Evolutionary conservation across 1,139 yeast species (phyloP), one percentile per base, ranked within the genome.

Genomic region (Nakaseomyces nivariensis): DNA sequence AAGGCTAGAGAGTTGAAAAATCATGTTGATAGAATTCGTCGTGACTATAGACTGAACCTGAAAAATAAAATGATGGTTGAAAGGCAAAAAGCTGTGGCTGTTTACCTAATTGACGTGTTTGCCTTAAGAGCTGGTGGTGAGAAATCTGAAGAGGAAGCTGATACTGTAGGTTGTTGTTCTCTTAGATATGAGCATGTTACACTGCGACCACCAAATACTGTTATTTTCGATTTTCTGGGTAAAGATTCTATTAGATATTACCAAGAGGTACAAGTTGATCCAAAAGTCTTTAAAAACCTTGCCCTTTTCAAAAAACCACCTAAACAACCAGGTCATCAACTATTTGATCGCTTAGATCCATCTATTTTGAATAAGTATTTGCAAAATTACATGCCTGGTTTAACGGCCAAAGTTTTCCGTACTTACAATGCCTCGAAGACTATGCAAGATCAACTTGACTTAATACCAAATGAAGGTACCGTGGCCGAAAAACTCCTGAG

Each of bases 111-210:
- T 63, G 98, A 92, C 71, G 80, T 83, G n/a, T 83, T 89, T 64
- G 97, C 97, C 0, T 76, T 92, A 55, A 86, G 97, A 84, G 97
- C 97, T 0, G 97, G 97, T 65, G 97, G 97, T 59, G 97, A 92
- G 69, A 90, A 90, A 67, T 87, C 94, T 17, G 97, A 90, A 8
- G 97, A 92, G 61, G 97, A 90, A 65, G 97, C 97, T 2, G 98
- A 92, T 66, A 90, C 98, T 1, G 98, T 90, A 44, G 98, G 98
- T 44, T 90, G 98, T 70, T 90, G 97, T 69, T 90, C 97, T 0
- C 75, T 90, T 57, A 73, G 97, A 59, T 90, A 73, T 61, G 97
- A 90, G 64, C 97, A 90, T 67, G 78, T 90, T 45, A 84, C 94
- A 1, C 73, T 90, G 53, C 79, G 79, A 58, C 96, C 96, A 1